These are phyloP conservation scores for Ustilago tritici DNA, from an alignment of 1,284 basidiomycete species.

Conservation along the genomic window DNA sequence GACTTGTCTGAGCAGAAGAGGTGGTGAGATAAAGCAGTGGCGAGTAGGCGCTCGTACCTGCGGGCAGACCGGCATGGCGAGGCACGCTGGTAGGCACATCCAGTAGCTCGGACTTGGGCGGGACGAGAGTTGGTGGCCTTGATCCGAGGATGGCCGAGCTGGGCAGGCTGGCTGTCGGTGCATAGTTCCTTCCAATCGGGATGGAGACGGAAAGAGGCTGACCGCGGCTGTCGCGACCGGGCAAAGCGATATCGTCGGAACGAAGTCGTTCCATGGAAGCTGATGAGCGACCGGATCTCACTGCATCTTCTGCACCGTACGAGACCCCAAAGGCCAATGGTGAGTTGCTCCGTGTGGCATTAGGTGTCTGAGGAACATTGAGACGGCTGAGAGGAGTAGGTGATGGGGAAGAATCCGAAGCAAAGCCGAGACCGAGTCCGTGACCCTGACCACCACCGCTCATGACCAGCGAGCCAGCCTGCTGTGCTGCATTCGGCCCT, in stretches of 20 bases:
- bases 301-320: conserved; percentile 25
- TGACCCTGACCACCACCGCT: conserved; percentile 21
- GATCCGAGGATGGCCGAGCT: conserved; percentile 49
- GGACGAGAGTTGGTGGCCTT: conserved; percentile 32
- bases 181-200: conserved; percentile 31
- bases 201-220: conserved; percentile 46
- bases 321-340: conserved; percentile 44
- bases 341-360: conserved; percentile 47
- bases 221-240: conserved; percentile 40
- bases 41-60: conserved; percentile 51
- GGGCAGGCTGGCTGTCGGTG: conserved; percentile 40
- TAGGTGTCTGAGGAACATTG: conserved; percentile 52
- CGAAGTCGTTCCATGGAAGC: conserved; percentile 41
- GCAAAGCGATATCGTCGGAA: conserved; percentile 22
- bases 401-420: conserved; percentile 21
- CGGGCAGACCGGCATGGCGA: conserved; percentile 36
- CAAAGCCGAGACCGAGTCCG: conserved; percentile 41
- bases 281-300: conserved; percentile 44
- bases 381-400: conserved; percentile 32
- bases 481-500: conserved; percentile 15
- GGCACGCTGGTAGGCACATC: conserved; percentile 27
- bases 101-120: conserved; percentile 17
- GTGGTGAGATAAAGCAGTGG: conserved; percentile 38
- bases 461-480: conserved; percentile 13
- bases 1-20: conserved; percentile 37